phyloP scores from a whole-genome alignment of 345 rosid species.

The Syzygium jambos region DNA sequence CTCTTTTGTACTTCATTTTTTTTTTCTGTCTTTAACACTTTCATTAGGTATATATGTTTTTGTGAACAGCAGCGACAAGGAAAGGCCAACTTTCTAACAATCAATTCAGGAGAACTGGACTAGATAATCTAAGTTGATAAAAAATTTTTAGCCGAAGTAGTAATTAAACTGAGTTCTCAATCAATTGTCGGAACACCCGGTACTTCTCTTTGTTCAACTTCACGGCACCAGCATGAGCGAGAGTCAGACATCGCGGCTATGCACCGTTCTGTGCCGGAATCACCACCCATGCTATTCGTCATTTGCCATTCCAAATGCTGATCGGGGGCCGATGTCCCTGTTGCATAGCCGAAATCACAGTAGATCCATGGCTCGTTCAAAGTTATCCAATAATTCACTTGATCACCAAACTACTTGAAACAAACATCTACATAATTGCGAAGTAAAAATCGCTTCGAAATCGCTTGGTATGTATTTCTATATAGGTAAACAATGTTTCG shows the following conservation, averaged over 20 bases:
- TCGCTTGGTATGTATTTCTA: too few species aligned
- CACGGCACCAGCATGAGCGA: not conserved
- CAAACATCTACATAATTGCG: too few species aligned
- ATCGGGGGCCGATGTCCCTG: too few species aligned
- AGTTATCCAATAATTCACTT: too few species aligned
- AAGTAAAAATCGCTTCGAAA: too few species aligned
- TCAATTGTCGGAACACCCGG: not conserved
- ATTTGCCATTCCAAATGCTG: too few species aligned
- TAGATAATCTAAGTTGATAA: not conserved
- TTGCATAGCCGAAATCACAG: too few species aligned
- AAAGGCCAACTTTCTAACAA: not conserved
- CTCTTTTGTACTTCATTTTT: not conserved
- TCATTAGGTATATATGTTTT: not conserved
- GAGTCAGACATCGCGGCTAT: not conserved
- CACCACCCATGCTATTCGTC: too few species aligned
- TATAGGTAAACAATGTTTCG: too few species aligned
- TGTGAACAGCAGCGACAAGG: not conserved
- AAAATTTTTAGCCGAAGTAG: not conserved
- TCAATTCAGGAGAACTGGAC: not conserved
- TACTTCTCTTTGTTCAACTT: not conserved
- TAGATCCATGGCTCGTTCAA: too few species aligned
- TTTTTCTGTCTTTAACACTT: not conserved
- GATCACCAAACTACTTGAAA: too few species aligned
- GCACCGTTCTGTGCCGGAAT: too few species aligned
- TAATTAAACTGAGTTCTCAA: not conserved